A percentile compares a stretch with the other conserved stretches of the same genome.
These are phyloP conservation scores for Naganishia vishniacii DNA, from an alignment of 768 basidiomycete genomes.

Conservation along the genomic window DNA sequence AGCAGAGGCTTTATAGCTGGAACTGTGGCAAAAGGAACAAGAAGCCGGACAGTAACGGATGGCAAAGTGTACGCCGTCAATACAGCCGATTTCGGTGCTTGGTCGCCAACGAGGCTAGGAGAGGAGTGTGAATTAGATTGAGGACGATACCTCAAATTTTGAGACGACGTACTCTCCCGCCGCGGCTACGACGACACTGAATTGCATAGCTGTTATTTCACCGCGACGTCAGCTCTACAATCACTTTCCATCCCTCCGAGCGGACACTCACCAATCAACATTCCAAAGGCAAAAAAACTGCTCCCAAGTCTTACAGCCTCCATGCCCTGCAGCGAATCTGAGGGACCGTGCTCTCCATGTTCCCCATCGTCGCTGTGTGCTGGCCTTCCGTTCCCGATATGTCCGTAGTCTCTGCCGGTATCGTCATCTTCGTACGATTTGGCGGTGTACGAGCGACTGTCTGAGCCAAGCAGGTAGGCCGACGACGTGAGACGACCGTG, in stretches of 20 bases:
- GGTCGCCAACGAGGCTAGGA: slow-evolving; percentile 21
- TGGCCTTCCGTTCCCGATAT: slow-evolving; percentile 19
- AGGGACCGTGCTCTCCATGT: neutral
- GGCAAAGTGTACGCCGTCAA: slow-evolving; percentile 23
- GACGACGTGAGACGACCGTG: slow-evolving; percentile 24
- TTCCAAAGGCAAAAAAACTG: slow-evolving; percentile 20
- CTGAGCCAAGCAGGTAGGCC: slow-evolving; percentile 19
- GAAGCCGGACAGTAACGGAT: slow-evolving; percentile 23
- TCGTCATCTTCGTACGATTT: neutral
- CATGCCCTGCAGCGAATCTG: slow-evolving; percentile 12
- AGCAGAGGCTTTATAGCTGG: slow-evolving; percentile 20
- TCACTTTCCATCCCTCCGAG: neutral
- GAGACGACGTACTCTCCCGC: slow-evolving; percentile 19
- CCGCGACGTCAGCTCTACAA: no score
- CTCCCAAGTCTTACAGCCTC: slow-evolving; percentile 24
- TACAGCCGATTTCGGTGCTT: slow-evolving; percentile 25
- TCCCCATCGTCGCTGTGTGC: neutral
- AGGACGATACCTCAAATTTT: neutral
- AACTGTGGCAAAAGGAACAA: slow-evolving; percentile 22
- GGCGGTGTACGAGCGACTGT: neutral
- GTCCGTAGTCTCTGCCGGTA: neutral
- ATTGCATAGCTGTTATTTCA: slow-evolving; percentile 21
- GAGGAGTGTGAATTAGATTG: neutral
- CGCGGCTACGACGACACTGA: slow-evolving; percentile 22
- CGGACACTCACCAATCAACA: slow-evolving; percentile 21